Evolutionary conservation across 75 land plant genomes (phyloP), one percentile per base, ranked within the genome.

Genomic region (Pseudotsuga menziesii): DNA sequence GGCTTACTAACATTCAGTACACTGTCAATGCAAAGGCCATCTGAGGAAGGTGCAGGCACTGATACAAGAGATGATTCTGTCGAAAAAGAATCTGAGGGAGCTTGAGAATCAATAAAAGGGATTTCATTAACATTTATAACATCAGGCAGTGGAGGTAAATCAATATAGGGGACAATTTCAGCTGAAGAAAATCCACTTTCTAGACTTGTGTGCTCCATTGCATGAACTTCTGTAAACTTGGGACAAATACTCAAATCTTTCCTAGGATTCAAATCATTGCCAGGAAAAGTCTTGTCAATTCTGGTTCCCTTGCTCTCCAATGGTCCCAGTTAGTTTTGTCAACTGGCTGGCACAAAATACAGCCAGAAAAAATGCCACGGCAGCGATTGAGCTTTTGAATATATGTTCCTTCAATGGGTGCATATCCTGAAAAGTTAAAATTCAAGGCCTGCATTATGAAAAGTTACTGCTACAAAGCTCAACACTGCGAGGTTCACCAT

Each of bases 321-420:
- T n/a, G n/a, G n/a, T n/a, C n/a, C n/a, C 85, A 58, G 89, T 87
- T 52, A 89, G 75, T 72, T 89, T 79, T 27, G 85, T 85, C 39
- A 94, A 77, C 79, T 88, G 90, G 72, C 90, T 90, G 23, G 92
- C 90, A 20, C 90, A 79, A 78, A 92, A 78, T 57, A 94, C 63
- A 71, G 89, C 88, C 79, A 88, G 58, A 59, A 93, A 73, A 92
- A 81, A n/a, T 32, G 44, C 84, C 44, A 84, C 52, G 27, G 85
- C 85, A 25, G 86, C 89, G 35, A 94, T 54, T 16, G 92, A 87
- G 71, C 77, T 88, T 76, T 80, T 84, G 77, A 90, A 85, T 39
- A 85, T 82, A 97, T 97, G 89, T 77, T 29, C 25, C 56, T 54
- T 2, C 61, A 66, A 72, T 52, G 32, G 58, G 52, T 39, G 5